Conservation (phyloP, 2,329 filamentous ascomycete species). For the Hypomyces perniciosus region DNA sequence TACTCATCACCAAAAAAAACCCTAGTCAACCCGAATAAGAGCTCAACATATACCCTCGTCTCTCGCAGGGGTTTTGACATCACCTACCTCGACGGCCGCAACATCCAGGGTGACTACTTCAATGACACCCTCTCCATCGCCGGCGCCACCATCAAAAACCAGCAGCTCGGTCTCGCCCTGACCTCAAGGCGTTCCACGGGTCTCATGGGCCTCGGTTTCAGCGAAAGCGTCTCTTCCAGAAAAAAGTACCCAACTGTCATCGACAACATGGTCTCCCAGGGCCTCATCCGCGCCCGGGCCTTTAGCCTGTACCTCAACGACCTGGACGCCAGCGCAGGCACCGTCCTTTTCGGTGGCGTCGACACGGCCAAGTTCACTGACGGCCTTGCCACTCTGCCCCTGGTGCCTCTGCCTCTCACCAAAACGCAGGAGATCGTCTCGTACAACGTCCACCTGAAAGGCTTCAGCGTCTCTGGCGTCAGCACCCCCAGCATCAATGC, state of each 20-base stretch:
- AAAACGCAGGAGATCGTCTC: slow-evolving; percentile 35
- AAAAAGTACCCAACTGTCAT: slow-evolving; percentile 53
- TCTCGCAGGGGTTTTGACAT: slow-evolving; percentile 48
- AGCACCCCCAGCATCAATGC: slow-evolving; percentile 34
- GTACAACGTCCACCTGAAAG: slow-evolving; percentile 31
- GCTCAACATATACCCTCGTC: slow-evolving; percentile 43
- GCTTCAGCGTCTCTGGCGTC: slow-evolving; percentile 35
- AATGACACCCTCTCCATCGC: slow-evolving; percentile 49
- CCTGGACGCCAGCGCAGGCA: slow-evolving; percentile 57
- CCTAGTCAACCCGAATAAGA: slow-evolving; percentile 36
- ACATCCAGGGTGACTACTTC: slow-evolving; percentile 52
- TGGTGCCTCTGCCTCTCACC: slow-evolving; percentile 41
- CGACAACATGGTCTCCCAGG: slow-evolving; percentile 56
- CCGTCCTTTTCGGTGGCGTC: slow-evolving; percentile 72
- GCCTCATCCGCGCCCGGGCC: slow-evolving; percentile 54
- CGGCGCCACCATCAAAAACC: slow-evolving; percentile 38
- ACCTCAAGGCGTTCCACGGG: slow-evolving; percentile 45
- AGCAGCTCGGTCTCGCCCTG: slow-evolving; percentile 51
- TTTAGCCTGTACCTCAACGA: slow-evolving; percentile 69
- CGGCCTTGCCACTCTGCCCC: slow-evolving; percentile 34
- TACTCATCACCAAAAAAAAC: background rate
- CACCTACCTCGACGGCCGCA: slow-evolving; percentile 52
- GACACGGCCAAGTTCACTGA: slow-evolving; percentile 68
- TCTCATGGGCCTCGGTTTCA: slow-evolving; percentile 55
- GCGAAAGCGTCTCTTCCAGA: slow-evolving; percentile 40